These are phyloP conservation scores for Eucalyptus microcorys DNA, from an alignment of 345 rosid genomes.

Conservation along the genomic window DNA sequence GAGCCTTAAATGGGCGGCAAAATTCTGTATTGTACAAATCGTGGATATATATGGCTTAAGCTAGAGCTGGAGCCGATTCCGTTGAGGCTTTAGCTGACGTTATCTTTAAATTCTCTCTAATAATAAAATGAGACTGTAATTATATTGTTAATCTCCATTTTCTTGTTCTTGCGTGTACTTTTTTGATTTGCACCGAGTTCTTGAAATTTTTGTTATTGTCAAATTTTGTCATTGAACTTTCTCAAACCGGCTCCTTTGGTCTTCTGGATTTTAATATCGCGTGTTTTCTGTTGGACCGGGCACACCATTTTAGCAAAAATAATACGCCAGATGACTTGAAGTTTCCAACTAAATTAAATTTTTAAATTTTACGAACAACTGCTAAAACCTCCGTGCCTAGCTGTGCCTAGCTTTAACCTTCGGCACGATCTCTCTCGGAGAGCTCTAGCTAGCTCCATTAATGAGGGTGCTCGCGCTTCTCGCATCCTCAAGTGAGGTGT, in stretches of 20 bases:
- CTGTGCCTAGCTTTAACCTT: neutral
- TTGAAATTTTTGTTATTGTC: neutral
- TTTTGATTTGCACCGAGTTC: neutral
- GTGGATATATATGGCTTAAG: neutral
- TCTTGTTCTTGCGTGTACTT: neutral
- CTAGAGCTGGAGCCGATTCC: no score
- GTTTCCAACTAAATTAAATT: neutral
- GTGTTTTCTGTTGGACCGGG: neutral
- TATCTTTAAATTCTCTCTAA: neutral
- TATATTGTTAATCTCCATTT: neutral
- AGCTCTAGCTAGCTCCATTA: no score
- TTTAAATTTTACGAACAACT: no score
- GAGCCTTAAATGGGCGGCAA: slow-evolving; percentile 64
- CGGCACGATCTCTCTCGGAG: neutral
- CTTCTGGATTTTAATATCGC: neutral
- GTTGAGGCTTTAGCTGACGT: neutral
- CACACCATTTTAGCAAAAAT: neutral
- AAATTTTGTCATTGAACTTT: neutral
- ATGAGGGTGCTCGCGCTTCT: no score
- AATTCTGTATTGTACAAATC: no score
- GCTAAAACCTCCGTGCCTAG: neutral
- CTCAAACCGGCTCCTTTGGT: neutral
- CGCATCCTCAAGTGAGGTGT: no score
- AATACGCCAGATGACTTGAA: neutral
- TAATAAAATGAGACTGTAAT: neutral